Evolutionary conservation across 257 asterid species (phyloP).

Genomic region (Salvia hispanica): DNA sequence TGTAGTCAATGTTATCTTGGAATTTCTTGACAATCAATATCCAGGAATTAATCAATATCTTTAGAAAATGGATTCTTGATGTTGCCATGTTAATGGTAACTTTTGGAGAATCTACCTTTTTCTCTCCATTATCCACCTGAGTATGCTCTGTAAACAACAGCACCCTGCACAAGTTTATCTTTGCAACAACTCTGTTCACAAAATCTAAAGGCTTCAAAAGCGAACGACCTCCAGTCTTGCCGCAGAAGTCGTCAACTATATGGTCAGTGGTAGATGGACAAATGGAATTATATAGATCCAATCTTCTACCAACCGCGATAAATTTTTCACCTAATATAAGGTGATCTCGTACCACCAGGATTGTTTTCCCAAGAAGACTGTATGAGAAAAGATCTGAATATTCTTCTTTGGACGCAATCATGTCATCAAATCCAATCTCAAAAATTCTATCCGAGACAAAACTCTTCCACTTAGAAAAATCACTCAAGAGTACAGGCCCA

Average conservation of each 20-base stretch:
- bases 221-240: slow-evolving; percentile 49
- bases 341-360: slow-evolving; percentile 47
- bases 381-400: slow-evolving; percentile 47
- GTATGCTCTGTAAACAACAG: slow-evolving; percentile 48
- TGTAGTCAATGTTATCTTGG: slow-evolving; percentile 38
- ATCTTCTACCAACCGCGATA: slow-evolving; percentile 45
- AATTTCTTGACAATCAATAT: slow-evolving; percentile 54
- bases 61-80: slow-evolving; percentile 56
- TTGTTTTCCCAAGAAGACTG: slow-evolving; percentile 74
- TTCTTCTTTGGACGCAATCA: slow-evolving; percentile 51
- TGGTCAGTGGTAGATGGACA: slow-evolving; percentile 58
- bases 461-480: slow-evolving; percentile 65
- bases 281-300: slow-evolving; percentile 60
- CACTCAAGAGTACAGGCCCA: slow-evolving; percentile 51
- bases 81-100: slow-evolving; percentile 41
- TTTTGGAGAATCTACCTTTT: slow-evolving; percentile 35
- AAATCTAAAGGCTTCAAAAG: slow-evolving; percentile 54
- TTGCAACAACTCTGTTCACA: slow-evolving; percentile 69
- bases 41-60: slow-evolving; percentile 71
- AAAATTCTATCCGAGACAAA: slow-evolving; percentile 50
- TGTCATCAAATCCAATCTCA: slow-evolving; percentile 45
- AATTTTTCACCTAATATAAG: slow-evolving; percentile 44
- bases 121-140: slow-evolving; percentile 37
- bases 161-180: slow-evolving; percentile 61
- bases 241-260: slow-evolving; percentile 47